Conservation (phyloP, 495 filamentous ascomycete genomes). For the Penicillium verhagenii region DNA sequence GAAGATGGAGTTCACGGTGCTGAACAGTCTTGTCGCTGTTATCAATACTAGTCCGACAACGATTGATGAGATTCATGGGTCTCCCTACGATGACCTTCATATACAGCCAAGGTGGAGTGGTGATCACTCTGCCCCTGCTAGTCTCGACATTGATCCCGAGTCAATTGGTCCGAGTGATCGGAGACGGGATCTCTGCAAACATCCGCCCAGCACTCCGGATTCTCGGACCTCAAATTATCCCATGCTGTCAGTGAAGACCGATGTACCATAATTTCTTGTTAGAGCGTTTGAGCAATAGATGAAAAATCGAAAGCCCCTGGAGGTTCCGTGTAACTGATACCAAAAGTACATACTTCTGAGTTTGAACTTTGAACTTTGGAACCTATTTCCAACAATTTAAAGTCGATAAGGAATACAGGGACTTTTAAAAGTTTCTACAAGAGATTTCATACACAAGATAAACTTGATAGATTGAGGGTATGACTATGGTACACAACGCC, state of each 20-base stretch:
- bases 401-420: no score
- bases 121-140: not conserved
- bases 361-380: no score
- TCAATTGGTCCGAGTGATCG: not conserved
- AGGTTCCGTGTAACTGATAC: no score
- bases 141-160: not conserved
- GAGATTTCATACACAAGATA: not conserved
- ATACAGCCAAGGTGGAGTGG: constrained; percentile 14
- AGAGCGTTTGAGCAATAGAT: no score
- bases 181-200: not conserved
- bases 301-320: no score
- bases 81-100: constrained; percentile 5
- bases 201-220: not conserved
- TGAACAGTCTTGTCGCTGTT: constrained; percentile 43
- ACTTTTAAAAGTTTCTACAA: no score
- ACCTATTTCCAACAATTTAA: no score
- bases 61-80: constrained; percentile 8
- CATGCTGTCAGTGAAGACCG: not conserved
- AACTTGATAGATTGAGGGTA: constrained; percentile 2
- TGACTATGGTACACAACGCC: constrained; percentile 4
- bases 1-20: constrained; percentile 50
- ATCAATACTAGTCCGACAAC: constrained; percentile 8
- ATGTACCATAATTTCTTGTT: constrained; percentile 6
- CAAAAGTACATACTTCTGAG: no score
- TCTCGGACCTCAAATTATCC: constrained; percentile 8